These are phyloP conservation scores for Trichophyton mentagrophytes DNA, from an alignment of 2,329 filamentous ascomycete genomes.

Conservation along the genomic window DNA sequence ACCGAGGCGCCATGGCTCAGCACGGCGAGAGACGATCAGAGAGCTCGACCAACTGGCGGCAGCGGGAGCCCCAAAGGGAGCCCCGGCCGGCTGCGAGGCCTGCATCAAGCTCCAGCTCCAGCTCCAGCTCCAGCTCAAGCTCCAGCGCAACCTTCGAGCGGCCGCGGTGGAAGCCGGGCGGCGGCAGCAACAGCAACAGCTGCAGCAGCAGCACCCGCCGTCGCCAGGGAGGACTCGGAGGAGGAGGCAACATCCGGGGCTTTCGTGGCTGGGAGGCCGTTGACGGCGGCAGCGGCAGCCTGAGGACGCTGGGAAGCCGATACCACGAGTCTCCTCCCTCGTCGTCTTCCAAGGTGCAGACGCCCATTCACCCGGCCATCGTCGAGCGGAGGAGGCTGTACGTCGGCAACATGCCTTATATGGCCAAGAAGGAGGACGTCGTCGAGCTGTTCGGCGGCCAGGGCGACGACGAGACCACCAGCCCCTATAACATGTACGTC, in stretches of 20 bases:
- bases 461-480: constrained; percentile 13
- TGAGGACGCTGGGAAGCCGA: background rate
- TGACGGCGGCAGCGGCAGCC: background rate
- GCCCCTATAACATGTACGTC: constrained; percentile 24
- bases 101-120: background rate
- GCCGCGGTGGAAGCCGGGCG: background rate
- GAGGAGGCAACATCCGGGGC: background rate
- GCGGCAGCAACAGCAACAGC: background rate
- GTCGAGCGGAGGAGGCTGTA: constrained; percentile 37
- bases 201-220: too few species aligned
- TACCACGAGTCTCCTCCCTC: background rate
- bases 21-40: background rate
- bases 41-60: constrained; percentile 3
- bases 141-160: background rate
- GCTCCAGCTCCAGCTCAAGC: too few species aligned
- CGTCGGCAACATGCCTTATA: constrained; percentile 44
- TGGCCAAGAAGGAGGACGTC: constrained; percentile 40
- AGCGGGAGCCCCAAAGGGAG: background rate
- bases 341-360: background rate
- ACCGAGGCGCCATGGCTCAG: background rate
- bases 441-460: constrained; percentile 32
- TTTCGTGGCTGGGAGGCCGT: background rate
- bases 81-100: background rate
- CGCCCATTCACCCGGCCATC: constrained; percentile 17
- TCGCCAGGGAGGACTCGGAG: background rate